phyloP scores from a whole-genome alignment of 495 filamentous ascomycete genomes.

The Jackrogersella multiformis region DNA sequence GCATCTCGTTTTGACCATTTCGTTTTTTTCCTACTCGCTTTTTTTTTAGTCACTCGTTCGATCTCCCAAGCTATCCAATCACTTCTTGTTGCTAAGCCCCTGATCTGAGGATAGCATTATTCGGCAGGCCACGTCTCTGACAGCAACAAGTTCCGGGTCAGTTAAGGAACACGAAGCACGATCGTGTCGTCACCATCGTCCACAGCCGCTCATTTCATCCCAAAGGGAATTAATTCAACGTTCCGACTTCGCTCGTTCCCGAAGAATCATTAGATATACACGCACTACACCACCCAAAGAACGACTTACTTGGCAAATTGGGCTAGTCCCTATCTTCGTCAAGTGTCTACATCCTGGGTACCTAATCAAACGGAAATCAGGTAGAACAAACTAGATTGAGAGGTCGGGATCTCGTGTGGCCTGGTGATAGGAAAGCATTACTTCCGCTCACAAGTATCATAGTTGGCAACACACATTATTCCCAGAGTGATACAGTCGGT shows the following conservation, averaged over 20 bases:
- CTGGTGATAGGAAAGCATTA: conserved; percentile 11
- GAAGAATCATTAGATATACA: conserved; percentile 22
- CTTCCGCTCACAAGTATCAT: conserved; percentile 12
- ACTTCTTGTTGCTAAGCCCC: conserved; percentile 34
- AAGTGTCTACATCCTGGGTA: conserved; percentile 3
- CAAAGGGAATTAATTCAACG: conserved; percentile 27
- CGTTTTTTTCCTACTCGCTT: conserved; percentile 22
- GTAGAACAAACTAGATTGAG: conserved; percentile 2
- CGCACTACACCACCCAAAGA: too few relatives aligned
- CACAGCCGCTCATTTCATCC: conserved; percentile 32
- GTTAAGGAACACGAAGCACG: conserved; percentile 32
- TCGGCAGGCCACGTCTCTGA: conserved; percentile 43
- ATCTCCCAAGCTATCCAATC: conserved; percentile 34
- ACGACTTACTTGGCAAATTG: conserved; percentile 20
- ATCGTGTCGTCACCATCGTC: conserved; percentile 36
- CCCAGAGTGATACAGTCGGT: conserved; percentile 19
- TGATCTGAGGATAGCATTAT: conserved; percentile 47
- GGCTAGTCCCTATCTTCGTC: conserved; percentile 23
- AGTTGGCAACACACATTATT: conserved; percentile 24
- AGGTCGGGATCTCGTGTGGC: conserved; percentile 18
- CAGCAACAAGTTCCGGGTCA: conserved; percentile 35
- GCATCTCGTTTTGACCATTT: conserved; percentile 1
- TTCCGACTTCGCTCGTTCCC: conserved; percentile 37
- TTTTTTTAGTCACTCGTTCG: conserved; percentile 42
- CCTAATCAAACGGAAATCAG: conserved; percentile 31